Evolutionary conservation across 106 monocot species (phyloP).

Genomic region (Agapanthus africanus): DNA sequence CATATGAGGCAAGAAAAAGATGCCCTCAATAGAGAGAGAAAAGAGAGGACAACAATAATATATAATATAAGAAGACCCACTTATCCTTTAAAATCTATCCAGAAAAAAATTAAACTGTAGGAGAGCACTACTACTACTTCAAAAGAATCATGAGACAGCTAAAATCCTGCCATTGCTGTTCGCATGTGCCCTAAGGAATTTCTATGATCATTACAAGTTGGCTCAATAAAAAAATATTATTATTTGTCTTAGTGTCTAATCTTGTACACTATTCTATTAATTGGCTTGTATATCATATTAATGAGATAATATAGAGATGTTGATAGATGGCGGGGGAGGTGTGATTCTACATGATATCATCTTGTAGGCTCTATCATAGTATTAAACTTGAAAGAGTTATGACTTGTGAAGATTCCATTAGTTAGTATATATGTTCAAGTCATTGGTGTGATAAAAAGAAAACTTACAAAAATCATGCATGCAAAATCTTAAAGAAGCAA

Average conservation of each 20-base stretch:
- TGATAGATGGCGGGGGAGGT: constrained; percentile 4
- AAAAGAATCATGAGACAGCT: too few relatives aligned
- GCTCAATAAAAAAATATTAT: background rate
- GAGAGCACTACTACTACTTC: constrained; percentile 36
- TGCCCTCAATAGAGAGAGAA: too few relatives aligned
- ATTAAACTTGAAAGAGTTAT: background rate
- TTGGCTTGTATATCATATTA: too few relatives aligned
- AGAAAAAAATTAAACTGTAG: background rate
- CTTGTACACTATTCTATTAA: background rate
- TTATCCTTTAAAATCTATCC: too few relatives aligned
- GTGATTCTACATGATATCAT: background rate
- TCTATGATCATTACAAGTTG: constrained; percentile 35
- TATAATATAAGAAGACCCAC: too few relatives aligned
- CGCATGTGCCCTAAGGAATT: constrained; percentile 25
- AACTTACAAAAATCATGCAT: background rate
- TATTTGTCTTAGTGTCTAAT: background rate
- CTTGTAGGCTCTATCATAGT: background rate
- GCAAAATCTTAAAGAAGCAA: constrained; percentile 3
- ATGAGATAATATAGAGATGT: background rate
- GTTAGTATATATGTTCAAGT: too few relatives aligned
- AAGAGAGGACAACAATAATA: too few relatives aligned
- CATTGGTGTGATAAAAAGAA: too few relatives aligned
- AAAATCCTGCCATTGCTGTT: constrained; percentile 27
- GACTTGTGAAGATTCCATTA: constrained; percentile 6
- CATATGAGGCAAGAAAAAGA: constrained; percentile 14